A percentile compares a stretch with the other conserved stretches of the same genome.
Conservation (phyloP, 2,329 filamentous ascomycete genomes). For the Penicillium sp. region DNA sequence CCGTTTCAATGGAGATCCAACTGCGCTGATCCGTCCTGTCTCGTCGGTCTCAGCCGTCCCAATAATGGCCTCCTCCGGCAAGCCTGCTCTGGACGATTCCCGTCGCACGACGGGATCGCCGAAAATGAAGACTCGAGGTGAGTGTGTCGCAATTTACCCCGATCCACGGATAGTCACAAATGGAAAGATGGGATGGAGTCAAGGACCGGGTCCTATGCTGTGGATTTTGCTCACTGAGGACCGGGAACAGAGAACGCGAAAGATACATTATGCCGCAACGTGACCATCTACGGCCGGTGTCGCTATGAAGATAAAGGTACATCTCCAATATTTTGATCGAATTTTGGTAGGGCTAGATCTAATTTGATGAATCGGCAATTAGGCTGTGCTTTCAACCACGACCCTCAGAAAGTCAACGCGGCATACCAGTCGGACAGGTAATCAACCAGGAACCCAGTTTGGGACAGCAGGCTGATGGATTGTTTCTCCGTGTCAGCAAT, state of each 20-base stretch:
- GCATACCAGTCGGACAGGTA: slow-evolving; percentile 43
- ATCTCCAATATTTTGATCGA: background rate
- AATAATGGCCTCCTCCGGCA: slow-evolving; percentile 45
- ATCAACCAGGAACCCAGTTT: slow-evolving; percentile 5
- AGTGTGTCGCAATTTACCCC: slow-evolving; percentile 21
- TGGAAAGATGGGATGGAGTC: slow-evolving; percentile 3
- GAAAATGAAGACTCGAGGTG: slow-evolving; percentile 51
- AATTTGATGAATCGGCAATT: slow-evolving; percentile 15
- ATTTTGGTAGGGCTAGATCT: background rate
- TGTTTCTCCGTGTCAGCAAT: slow-evolving; percentile 16
- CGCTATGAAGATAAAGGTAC: slow-evolving; percentile 81
- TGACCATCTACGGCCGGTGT: slow-evolving; percentile 90
- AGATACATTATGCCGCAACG: slow-evolving; percentile 87
- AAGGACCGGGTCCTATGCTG: background rate
- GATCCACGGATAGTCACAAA: background rate
- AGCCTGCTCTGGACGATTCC: slow-evolving; percentile 46
- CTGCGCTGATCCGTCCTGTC: slow-evolving; percentile 37
- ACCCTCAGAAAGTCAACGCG: slow-evolving; percentile 62
- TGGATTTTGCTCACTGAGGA: background rate
- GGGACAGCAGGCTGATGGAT: background rate
- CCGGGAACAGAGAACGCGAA: slow-evolving; percentile 66
- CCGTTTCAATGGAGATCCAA: slow-evolving; percentile 42
- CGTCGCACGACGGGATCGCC: slow-evolving; percentile 48
- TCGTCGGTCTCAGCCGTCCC: slow-evolving; percentile 29
- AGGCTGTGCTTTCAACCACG: slow-evolving; percentile 85